Evolutionary conservation across 805 yeast genomes (phyloP), one percentile per base, ranked within the genome.

Genomic region (Candida hungchunana): DNA sequence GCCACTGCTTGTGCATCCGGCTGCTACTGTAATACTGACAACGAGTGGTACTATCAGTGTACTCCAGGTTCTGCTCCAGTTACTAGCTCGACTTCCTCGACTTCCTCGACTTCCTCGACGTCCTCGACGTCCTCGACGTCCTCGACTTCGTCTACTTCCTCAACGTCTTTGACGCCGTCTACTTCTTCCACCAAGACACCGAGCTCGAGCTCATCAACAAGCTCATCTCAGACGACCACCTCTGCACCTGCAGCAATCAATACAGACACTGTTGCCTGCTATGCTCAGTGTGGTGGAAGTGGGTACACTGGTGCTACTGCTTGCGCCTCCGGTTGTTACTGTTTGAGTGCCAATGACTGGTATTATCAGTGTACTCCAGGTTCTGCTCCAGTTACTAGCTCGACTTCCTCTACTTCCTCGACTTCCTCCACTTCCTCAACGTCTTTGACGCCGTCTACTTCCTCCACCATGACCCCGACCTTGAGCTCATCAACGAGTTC

Each of bases 281-380:
- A 34, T 21, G 46, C 34, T 8, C 39, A 33, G 23, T 48, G 50
- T 37, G 53, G 53, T 31, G 48, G 50, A 32, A 28, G 12, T 5
- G 21, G 29, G 7, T 42, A 30, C 31, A 24, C 29, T 6, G 43
- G 40, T 4, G 32, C 42, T 7, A 35, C 44, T 8, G 22, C 26
- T 13, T 49, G 51, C 29, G 39, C 26, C 5, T 14, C 17, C 2
- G 48, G 43, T 4, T 29, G 30, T 18, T 22, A 34, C 18, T 49
- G 51, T 29, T 5, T 15, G 4, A 30, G 44, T n/a, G 32, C 28
- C 17, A 41, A 45, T 24, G 39, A 37, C 4, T 45, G 10, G 18
- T 49, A 39, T 28, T 34, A 36, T 17, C 51, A 47, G 33, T 47
- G 53, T 31, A 29, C 40, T 23, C 37, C 40, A 15, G 48, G 42